Conservation (phyloP, 164 flowering plant species). For the Protea cynaroides region DNA sequence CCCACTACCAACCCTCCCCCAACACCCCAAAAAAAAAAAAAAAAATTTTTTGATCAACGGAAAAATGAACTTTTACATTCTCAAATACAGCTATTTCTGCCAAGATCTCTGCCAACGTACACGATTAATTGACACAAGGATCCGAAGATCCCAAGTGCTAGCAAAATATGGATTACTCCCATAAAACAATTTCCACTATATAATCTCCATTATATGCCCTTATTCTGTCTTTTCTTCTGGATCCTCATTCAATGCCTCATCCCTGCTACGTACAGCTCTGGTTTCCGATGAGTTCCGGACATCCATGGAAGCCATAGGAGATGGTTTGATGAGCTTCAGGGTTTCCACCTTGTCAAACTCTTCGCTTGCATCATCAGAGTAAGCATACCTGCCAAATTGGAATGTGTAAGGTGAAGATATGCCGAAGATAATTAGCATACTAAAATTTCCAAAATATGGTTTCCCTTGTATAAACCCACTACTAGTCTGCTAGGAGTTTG, state of each 20-base stretch:
- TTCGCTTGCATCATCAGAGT: constrained; percentile 66
- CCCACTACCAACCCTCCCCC: too few species aligned
- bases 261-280: constrained; percentile 22
- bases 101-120: not conserved
- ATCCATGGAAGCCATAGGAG: constrained; percentile 43
- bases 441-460: not conserved
- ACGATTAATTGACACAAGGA: not conserved
- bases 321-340: constrained; percentile 74
- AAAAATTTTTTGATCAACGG: not conserved
- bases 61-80: not conserved
- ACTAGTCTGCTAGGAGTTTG: not conserved
- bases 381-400: constrained; percentile 56
- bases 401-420: not conserved
- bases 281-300: constrained; percentile 29
- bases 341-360: constrained; percentile 81
- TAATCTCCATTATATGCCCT: not conserved
- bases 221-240: constrained; percentile 75
- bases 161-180: not conserved
- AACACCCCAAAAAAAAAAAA: not conserved
- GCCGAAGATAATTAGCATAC: too few species aligned
- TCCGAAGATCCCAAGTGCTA: not conserved
- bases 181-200: not conserved
- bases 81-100: not conserved
- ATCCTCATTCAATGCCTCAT: constrained; percentile 29
- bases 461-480: not conserved